Base-by-base conservation (phyloP, 148 eudicot species). In the Gaultheria prostrata region DNA sequence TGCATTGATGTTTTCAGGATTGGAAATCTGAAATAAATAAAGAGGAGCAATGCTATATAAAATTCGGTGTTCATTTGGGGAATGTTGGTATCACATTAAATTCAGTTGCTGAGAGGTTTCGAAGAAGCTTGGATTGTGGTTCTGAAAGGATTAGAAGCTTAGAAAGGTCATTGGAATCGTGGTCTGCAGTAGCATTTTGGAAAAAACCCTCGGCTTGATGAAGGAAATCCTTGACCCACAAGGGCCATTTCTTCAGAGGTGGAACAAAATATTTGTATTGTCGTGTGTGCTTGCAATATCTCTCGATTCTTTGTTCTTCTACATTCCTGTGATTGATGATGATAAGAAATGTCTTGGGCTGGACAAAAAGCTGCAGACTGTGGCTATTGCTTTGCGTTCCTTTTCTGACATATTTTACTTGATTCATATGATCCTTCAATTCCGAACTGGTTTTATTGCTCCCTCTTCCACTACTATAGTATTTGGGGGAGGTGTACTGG, bases 231-330 rank as follows among this genome's bases (percentile, higher is more conserved):
- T 94, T 80, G 95, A 96, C 54, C 98, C 98, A 50, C 98, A 93
- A 87, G 98, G 98, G 79, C 72, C 88, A 59, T 96, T 96, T 89
- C 93, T 96, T 73, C 98, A 92, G 87, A 90, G 85, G 82, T 96
- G 98, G 98, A 96, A 96, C 80, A 94, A 96, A 87, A 91, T 94
- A 80, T 96, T 96, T 87, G 92, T 96, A 71, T 80, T 96, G 80
- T 92, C 94, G 10, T 96, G 97, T 84, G 86, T 94, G 82, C 84
- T 96, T 75, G 98, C 98, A 12, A 89, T 96, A 56, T 96, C 95
- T 57, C 79, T 96, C 80, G 98, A 96, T 88, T 98, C 98, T 85
- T 86, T 96, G 82, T 96, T 96, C 83, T 92, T 96, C 70, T 96
- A 96, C 89, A 92, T 94, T 80, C 98, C 98, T 3, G 86, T 96